Evolutionary conservation across 2,329 filamentous ascomycete genomes (phyloP).

Genomic region (Talaromyces piceae): DNA sequence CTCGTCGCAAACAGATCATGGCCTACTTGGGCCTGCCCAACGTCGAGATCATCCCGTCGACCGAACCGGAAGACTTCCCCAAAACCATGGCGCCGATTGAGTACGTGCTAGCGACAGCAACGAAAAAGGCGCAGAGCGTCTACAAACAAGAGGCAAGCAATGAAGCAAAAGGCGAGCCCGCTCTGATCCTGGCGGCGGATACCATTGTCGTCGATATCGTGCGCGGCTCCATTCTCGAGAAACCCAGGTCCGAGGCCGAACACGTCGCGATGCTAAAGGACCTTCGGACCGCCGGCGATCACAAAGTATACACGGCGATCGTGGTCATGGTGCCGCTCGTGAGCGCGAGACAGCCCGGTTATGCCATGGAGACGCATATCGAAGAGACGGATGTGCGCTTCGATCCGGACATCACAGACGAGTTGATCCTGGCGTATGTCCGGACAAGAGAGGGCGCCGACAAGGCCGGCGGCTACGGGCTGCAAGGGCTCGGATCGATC

Average conservation of each 20-base stretch:
- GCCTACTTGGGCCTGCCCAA: conserved; percentile 69
- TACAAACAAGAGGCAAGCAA: conserved; percentile 54
- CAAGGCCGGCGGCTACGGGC: conserved; percentile 92
- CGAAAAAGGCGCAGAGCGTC: conserved; percentile 73
- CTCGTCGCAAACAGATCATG: conserved; percentile 73
- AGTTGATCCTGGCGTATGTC: conserved; percentile 64
- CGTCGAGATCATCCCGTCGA: conserved; percentile 77
- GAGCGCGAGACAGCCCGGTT: conserved; percentile 76
- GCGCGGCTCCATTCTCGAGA: conserved; percentile 76
- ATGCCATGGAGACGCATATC: conserved; percentile 69
- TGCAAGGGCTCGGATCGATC: conserved; percentile 82
- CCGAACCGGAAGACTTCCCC: conserved; percentile 74
- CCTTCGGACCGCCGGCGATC: conserved; percentile 66
- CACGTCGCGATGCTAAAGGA: conserved; percentile 78
- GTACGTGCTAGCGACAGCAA: conserved; percentile 83
- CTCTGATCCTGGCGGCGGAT: conserved; percentile 81
- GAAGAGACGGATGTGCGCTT: conserved; percentile 93
- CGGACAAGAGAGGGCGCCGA: conserved; percentile 82
- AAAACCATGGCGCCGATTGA: conserved; percentile 76
- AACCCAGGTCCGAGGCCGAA: conserved; percentile 72
- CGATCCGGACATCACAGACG: conserved; percentile 66
- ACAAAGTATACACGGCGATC: conserved; percentile 81
- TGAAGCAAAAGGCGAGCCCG: conserved; percentile 58
- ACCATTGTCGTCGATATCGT: conserved; percentile 72
- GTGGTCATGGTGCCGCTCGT: conserved; percentile 75